Base-by-base conservation (phyloP, 2,329 filamentous ascomycete species). In the Fusarium sp. region DNA sequence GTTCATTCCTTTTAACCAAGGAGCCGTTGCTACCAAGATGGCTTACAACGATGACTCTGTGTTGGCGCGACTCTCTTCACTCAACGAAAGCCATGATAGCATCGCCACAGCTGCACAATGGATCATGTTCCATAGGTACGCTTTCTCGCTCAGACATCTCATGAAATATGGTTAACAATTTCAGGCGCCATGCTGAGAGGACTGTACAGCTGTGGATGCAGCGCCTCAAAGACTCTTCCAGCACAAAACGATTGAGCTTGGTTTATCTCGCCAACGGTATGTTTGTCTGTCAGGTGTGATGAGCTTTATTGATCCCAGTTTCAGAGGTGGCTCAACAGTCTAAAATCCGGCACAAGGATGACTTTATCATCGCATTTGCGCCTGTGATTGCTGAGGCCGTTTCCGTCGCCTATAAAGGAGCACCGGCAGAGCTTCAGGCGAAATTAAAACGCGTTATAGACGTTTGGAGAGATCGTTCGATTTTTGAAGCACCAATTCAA, bases 101-200 rank as follows among this genome's bases (percentile, higher is more conserved):
- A 98, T 99, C 79, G 90, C 97, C 68, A 95, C 94, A 39, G 95
- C 97, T 70, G 94, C 96, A 64, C 95, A 98, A 90, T 99, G 97
- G 97, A 96, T 99, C 70, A 97, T 99, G 92, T 99, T 99, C 81
- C 95, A 99, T 84, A 92, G 94, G 94, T 97, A 90, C 81, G 65
- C 29, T 18, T 41, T 27, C 22, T 33, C 27, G 17, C 20, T 27
- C 17, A 55, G 17, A 7, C 20, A 50, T 25, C 10, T 22, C 36
- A 44, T 41, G 27, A 14, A 50, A 17, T 36, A 39, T 57, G n/a
- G 57, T 35, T 62, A 22, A 62, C 65, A 54, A 36, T 35, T 10
- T 36, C 49, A 98, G 95, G 81, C 91, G 96, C 81, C 93, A 98
- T 83, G 95, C 97, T 59, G 94, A 97, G 75, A 91, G 93, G 70